Conservation (phyloP, 2,329 filamentous ascomycete genomes). For the Botrytis porri region DNA sequence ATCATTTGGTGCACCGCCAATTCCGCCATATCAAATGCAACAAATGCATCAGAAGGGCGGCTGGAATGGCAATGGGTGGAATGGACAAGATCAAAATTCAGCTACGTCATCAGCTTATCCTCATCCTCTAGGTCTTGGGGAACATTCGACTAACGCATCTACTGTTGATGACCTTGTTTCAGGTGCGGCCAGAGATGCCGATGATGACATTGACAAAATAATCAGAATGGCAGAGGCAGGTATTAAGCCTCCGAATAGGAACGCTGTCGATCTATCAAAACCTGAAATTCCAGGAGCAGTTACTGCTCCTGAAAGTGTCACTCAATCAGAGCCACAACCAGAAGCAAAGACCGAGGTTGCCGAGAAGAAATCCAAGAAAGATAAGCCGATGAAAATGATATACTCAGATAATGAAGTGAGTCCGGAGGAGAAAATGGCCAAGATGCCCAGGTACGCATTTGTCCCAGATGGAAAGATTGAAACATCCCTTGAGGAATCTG, state of each 20-base stretch:
- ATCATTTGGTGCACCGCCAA: slow-evolving; percentile 50
- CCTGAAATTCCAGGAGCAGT: slow-evolving; percentile 7
- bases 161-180: slow-evolving; percentile 49
- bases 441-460: slow-evolving; percentile 72
- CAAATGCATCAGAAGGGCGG: slow-evolving; percentile 48
- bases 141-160: slow-evolving; percentile 41
- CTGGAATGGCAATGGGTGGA: slow-evolving; percentile 40
- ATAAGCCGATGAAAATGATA: slow-evolving; percentile 68
- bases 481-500: slow-evolving; percentile 34
- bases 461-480: slow-evolving; percentile 45
- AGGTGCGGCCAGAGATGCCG: slow-evolving; percentile 47
- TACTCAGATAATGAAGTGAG: slow-evolving; percentile 78
- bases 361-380: slow-evolving; percentile 67
- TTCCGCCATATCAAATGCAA: slow-evolving; percentile 50
- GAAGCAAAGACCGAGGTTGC: slow-evolving; percentile 41
- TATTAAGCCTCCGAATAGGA: slow-evolving; percentile 49
- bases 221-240: slow-evolving; percentile 64
- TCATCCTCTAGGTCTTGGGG: slow-evolving; percentile 38
- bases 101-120: slow-evolving; percentile 41
- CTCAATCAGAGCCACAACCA: slow-evolving; percentile 40
- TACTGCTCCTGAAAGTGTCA: not conserved
- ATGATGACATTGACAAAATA: slow-evolving; percentile 64
- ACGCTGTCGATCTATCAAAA: slow-evolving; percentile 42
- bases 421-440: slow-evolving; percentile 86
- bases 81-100: slow-evolving; percentile 40